These are phyloP conservation scores for Populus hybrid DNA, from an alignment of 441 rosid genomes.

Conservation along the genomic window DNA sequence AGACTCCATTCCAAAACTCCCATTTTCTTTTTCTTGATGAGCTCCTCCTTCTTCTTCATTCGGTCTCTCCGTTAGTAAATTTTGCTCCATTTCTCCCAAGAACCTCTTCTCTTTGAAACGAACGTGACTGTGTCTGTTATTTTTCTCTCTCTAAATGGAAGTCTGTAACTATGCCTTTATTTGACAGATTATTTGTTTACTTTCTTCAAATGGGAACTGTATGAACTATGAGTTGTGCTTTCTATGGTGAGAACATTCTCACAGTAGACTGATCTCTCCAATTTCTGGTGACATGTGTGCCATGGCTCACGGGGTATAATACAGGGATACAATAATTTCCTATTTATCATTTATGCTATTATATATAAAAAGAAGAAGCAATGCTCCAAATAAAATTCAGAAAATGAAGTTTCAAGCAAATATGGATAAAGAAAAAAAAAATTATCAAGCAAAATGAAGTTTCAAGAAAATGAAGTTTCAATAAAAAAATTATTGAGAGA, in stretches of 20 bases:
- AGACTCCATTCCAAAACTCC: slow-evolving; percentile 23
- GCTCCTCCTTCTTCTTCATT: slow-evolving; percentile 2
- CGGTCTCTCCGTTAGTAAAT: slow-evolving; percentile 1
- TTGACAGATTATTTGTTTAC: neutral
- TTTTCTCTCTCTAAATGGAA: neutral
- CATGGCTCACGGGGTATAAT: neutral
- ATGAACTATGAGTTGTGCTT: neutral
- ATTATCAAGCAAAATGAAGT: neutral
- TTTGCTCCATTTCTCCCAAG: slow-evolving; percentile 16
- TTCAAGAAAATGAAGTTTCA: neutral
- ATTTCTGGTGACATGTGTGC: neutral
- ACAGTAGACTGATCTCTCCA: neutral
- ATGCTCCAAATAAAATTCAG: neutral
- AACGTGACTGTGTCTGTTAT: neutral
- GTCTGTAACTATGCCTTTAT: neutral
- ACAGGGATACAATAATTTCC: neutral
- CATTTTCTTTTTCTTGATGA: slow-evolving; percentile 7
- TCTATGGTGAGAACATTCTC: neutral
- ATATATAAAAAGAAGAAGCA: neutral
- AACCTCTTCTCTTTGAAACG: neutral
- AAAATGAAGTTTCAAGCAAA: neutral
- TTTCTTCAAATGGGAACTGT: neutral
- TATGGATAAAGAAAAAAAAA: too few species aligned
- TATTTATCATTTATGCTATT: neutral
- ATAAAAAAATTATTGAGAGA: too few species aligned